Base-by-base conservation (phyloP, 2,329 filamentous ascomycete genomes). In the Xylariaceae sp. region DNA sequence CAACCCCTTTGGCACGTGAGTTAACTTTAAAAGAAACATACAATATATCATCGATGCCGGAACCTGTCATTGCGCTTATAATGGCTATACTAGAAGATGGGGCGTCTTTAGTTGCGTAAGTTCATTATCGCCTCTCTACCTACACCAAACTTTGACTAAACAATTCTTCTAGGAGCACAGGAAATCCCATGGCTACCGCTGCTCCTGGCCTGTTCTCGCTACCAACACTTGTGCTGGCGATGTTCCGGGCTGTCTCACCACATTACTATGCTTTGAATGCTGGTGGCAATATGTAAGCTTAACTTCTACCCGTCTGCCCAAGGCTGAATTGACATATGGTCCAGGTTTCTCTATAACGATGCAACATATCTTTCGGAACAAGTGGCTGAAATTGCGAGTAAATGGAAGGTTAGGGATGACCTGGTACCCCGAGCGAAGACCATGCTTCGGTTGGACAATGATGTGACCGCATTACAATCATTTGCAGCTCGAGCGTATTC, bases 11-110 rank as follows among this genome's bases (percentile, higher is more conserved):
- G 55, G 76, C 76, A 8, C 77, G 83, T 51, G 87, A 94, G 66
- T 74, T 97, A 55, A 87, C 88, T 0, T 73, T 97, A 42, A 87
- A 80, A 57, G 94, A 99, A 71, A 88, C 81, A 1, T 99, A 96
- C 69, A 88, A 85, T 54, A 88, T 96, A 48, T 96, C 92, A 0
- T 87, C 88, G 2, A 87, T 96, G 68, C 92, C 94, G 0, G 86
- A 90, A 56, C 82, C 85, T 3, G 84, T 97, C 12, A 76, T 92
- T 18, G 77, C 81, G 16, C 77, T 89, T 26, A 83, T 92, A 49
- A 74, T 76, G 19, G 66, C 75, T 12, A 78, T 86, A 26, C 68
- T 81, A 57, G 80, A 85, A 55, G 84, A 88, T 59, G 84, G 77
- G 1, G 80, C 81, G 9, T 76, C 74, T 0, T 72, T 92, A 39